Evolutionary conservation across 1,284 basidiomycete genomes (phyloP).

Genomic region (Boletus albobrunnescens): DNA sequence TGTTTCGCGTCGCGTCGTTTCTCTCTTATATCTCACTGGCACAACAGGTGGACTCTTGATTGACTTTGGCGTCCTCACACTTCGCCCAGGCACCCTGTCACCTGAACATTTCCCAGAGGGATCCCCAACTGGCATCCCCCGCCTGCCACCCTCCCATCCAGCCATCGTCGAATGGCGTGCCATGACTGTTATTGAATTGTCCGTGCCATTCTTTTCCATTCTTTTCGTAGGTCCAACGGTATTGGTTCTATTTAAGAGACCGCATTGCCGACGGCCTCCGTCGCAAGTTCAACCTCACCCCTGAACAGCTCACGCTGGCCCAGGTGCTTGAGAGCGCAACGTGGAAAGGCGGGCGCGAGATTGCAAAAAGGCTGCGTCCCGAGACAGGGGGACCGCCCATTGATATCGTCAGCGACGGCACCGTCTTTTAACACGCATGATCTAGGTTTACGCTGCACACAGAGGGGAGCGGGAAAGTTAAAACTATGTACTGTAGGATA

Average conservation of each 20-base stretch:
- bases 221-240: no score
- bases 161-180: conserved; percentile 96
- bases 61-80: conserved; percentile 74
- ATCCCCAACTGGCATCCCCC: conserved; percentile 48
- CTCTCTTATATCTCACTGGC: not conserved
- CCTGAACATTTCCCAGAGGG: conserved; percentile 41
- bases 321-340: conserved; percentile 93
- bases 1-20: not conserved
- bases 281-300: conserved; percentile 44
- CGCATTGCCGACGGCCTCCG: conserved; percentile 74
- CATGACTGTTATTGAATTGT: conserved; percentile 90
- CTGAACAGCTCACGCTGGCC: conserved; percentile 60
- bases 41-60: conserved; percentile 79
- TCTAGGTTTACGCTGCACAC: no score
- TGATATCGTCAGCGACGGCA: conserved; percentile 82
- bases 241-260: no score
- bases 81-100: conserved; percentile 40
- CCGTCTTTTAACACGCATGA: conserved; percentile 57
- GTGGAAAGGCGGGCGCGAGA: conserved; percentile 93
- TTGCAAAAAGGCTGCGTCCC: conserved; percentile 78
- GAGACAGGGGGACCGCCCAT: conserved; percentile 81
- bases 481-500: not conserved
- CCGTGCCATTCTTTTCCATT: conserved; percentile 28
- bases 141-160: conserved; percentile 71
- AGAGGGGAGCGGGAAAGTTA: not conserved